phyloP scores from a whole-genome alignment of 306 rosid genomes.

The Glycine soja region DNA sequence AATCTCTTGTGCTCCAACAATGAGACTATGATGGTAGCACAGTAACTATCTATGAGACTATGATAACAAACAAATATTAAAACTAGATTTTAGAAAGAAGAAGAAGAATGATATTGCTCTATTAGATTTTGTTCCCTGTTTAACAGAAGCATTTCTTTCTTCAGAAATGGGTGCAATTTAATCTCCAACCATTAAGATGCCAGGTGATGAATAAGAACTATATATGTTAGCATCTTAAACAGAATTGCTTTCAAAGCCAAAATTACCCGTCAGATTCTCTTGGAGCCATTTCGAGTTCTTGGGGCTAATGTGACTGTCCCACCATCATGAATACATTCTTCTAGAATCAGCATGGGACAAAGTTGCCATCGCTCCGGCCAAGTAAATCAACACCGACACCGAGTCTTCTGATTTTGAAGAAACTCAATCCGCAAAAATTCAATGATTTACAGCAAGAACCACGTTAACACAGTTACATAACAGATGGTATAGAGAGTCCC shows the following conservation, averaged over 20 bases:
- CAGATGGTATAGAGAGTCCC: neutral
- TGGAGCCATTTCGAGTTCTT: constrained; percentile 99
- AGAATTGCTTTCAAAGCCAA: constrained; percentile 40
- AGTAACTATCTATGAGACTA: neutral
- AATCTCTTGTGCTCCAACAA: constrained; percentile 59
- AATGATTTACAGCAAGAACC: constrained; percentile 30
- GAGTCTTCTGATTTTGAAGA: constrained; percentile 44
- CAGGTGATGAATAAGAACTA: constrained; percentile 17
- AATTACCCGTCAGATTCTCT: constrained; percentile 85
- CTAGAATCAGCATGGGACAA: constrained; percentile 66
- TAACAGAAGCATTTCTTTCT: constrained; percentile 12
- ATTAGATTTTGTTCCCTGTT: constrained; percentile 25
- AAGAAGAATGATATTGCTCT: neutral
- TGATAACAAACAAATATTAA: neutral
- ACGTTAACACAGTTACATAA: constrained; percentile 11
- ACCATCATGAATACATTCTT: constrained; percentile 97
- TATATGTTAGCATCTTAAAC: constrained; percentile 2
- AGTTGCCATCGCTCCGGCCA: constrained; percentile 63
- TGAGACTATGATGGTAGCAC: too few species aligned
- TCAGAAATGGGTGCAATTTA: constrained; percentile 19
- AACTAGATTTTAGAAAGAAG: neutral
- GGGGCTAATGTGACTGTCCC: constrained; percentile 98
- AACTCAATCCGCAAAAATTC: neutral
- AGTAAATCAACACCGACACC: constrained; percentile 41
- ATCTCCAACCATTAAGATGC: constrained; percentile 10